Evolutionary conservation across 352 stramenopile genomes (phyloP), one percentile per base, ranked within the genome.

Genomic region (Globisporangium emineosum): DNA sequence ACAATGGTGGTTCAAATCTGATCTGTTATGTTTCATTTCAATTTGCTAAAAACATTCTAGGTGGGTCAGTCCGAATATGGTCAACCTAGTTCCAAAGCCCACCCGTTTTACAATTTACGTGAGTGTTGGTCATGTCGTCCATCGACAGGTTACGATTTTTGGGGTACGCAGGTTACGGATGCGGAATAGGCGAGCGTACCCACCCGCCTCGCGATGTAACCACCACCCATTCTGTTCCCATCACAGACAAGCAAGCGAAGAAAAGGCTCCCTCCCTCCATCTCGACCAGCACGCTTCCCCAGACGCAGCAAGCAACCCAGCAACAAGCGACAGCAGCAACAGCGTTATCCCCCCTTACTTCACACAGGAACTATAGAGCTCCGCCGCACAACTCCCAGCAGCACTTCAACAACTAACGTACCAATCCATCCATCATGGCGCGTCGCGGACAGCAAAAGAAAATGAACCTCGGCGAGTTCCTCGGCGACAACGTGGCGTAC

Each of bases 391-490:
- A 8, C 19, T 27, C 33, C 29, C 52, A 43, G 17, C 40, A 47
- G 40, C 40, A 47, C 40, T n/a, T 25, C n/a, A 42, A 29, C 27
- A 58, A 27, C n/a, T n/a, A n/a, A n/a, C n/a, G n/a, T n/a, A n/a
- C 30, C 19, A 35, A 27, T 65, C 8, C 42, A 55, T 37, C 35
- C 37, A 73, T 52, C 60, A 90, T 88, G 77, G 74, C 79, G 57
- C 67, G 67, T 23, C 75, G 75, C 55, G 49, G 32, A 35, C 47
- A 53, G 23, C 78, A 69, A 57, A 86, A 90, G 71, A 89, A 90
- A 64, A 89, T 91, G 69, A 74, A 74, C 55, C 73, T 91, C 35
- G 78, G 82, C 57, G 80, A 89, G 73, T 91, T 89, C 75, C 75
- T 91, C 10, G 82, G 82, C 42, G 79, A 89, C 75, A 68, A 85